Conservation (phyloP, 179 eudicot genomes). For the Beta corolliflora region DNA sequence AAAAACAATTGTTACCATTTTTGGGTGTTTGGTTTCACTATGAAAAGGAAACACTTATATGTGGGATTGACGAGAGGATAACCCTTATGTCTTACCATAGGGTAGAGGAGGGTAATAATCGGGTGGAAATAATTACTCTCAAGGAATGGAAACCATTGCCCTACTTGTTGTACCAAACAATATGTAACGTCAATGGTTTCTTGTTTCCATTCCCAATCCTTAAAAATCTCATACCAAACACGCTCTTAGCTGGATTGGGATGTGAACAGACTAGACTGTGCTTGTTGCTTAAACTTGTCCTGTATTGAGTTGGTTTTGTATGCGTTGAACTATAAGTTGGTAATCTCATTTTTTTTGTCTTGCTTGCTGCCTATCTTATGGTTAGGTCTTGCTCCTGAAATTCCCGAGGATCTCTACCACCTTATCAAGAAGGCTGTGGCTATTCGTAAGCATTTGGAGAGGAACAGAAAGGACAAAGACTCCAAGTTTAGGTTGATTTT, state of each 20-base stretch:
- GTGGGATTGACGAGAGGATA: too few relatives aligned
- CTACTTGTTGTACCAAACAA: too few relatives aligned
- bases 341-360: not conserved
- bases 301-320: not conserved
- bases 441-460: constrained; percentile 51
- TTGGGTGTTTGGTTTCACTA: too few relatives aligned
- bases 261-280: not conserved
- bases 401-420: constrained; percentile 52
- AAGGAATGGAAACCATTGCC: too few relatives aligned
- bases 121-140: too few relatives aligned
- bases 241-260: not conserved
- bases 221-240: too few relatives aligned
- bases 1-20: too few relatives aligned
- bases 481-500: constrained; percentile 52
- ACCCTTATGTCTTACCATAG: too few relatives aligned
- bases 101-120: too few relatives aligned
- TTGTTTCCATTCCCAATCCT: too few relatives aligned
- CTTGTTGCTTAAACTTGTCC: not conserved
- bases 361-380: not conserved
- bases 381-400: constrained; percentile 48
- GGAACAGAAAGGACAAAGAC: constrained; percentile 56
- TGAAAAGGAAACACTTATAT: too few relatives aligned
- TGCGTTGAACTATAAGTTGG: not conserved
- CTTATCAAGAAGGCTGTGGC: constrained; percentile 55
- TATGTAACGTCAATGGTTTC: too few relatives aligned